Conservation (phyloP, 2,329 filamentous ascomycete genomes). For the Lasiodiplodia sp. region DNA sequence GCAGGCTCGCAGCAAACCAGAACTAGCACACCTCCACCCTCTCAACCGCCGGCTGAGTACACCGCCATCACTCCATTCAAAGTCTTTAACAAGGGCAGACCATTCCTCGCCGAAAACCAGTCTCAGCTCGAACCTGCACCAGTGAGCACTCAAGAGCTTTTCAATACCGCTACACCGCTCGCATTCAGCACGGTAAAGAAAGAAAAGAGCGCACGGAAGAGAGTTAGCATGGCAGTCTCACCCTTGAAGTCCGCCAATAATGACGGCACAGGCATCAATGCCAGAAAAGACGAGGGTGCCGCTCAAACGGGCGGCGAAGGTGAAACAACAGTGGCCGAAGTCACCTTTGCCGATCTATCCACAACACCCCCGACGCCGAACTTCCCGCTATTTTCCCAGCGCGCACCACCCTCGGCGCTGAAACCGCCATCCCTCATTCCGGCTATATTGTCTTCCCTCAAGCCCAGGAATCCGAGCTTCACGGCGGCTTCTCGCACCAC, state of each 20-base stretch:
- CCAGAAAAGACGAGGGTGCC: neutral
- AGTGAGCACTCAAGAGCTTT: constrained; percentile 54
- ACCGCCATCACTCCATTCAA: constrained; percentile 32
- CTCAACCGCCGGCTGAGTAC: neutral
- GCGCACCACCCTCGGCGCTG: neutral
- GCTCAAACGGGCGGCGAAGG: neutral
- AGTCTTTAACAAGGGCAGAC: constrained; percentile 32
- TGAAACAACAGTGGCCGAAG: constrained; percentile 3
- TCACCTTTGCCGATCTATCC: neutral
- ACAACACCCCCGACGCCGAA: constrained; percentile 5
- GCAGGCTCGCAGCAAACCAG: neutral
- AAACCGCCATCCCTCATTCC: neutral
- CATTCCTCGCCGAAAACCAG: constrained; percentile 33
- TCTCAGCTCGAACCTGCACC: constrained; percentile 35
- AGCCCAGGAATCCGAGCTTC: neutral
- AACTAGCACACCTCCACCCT: constrained; percentile 7
- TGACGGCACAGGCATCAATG: neutral
- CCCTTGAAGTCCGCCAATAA: neutral
- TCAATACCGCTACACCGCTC: constrained; percentile 51
- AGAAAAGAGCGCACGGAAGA: constrained; percentile 30
- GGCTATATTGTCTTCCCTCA: neutral
- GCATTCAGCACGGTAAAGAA: constrained; percentile 53
- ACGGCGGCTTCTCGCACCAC: neutral
- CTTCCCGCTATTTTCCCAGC: neutral
- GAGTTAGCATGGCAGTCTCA: constrained; percentile 17